Conservation (phyloP, 805 yeast species). For the Teunomyces atbi region DNA sequence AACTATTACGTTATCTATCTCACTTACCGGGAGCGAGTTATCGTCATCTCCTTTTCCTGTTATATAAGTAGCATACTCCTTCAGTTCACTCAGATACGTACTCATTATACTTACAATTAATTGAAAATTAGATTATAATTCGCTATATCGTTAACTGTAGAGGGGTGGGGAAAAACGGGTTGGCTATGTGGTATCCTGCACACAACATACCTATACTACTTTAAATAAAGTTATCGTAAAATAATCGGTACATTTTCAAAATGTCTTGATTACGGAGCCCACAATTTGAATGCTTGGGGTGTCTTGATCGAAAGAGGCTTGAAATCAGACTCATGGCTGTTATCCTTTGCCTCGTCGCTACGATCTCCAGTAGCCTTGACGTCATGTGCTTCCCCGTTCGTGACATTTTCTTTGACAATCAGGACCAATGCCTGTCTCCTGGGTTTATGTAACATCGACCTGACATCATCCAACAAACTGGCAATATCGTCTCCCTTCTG, state of each 20-base stretch:
- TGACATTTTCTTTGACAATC: constrained; percentile 9
- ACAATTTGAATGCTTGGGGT: constrained; percentile 44
- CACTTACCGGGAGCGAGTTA: not conserved
- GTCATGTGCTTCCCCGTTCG: constrained; percentile 9
- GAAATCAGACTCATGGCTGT: constrained; percentile 13
- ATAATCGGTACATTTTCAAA: constrained; percentile 1
- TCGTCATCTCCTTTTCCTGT: not conserved
- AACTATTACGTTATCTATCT: not conserved
- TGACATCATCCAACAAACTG: constrained; percentile 29
- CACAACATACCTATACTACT: not conserved
- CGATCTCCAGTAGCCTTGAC: constrained; percentile 2
- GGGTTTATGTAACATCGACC: constrained; percentile 34
- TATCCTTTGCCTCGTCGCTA: constrained; percentile 6
- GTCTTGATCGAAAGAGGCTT: constrained; percentile 40
- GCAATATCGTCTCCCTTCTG: constrained; percentile 12
- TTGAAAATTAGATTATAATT: not conserved
- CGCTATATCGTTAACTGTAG: not conserved
- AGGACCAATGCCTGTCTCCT: constrained; percentile 22
- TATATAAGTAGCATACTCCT: constrained; percentile 1
- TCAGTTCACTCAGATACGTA: not conserved
- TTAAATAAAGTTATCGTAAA: not conserved
- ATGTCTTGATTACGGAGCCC: constrained; percentile 36
- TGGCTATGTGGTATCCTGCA: not conserved
- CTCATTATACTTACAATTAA: not conserved
- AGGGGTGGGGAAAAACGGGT: too few species aligned